Conservation (phyloP, 129 eudicot species). For the Centella asiatica region DNA sequence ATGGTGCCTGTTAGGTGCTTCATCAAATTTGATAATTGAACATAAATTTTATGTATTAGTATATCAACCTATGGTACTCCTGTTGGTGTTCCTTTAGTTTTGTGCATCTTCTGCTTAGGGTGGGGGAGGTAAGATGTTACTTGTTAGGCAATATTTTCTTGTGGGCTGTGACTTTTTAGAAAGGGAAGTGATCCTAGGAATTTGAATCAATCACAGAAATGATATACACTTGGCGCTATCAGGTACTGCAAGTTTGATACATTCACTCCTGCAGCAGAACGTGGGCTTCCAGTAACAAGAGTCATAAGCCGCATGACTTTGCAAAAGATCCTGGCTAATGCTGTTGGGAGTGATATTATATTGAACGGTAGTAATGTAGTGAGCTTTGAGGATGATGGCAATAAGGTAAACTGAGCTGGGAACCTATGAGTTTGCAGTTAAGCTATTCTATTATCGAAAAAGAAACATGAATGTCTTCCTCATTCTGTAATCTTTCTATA, state of each 20-base stretch:
- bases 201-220: constrained; percentile 2
- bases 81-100: no score
- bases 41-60: no score
- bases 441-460: no score
- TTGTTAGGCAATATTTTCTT: no score
- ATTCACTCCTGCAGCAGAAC: constrained; percentile 96
- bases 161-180: neutral
- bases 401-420: constrained; percentile 44
- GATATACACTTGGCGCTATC: constrained; percentile 29
- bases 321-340: constrained; percentile 78
- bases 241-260: constrained; percentile 99
- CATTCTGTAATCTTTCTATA: neutral
- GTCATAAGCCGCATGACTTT: constrained; percentile 96
- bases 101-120: no score
- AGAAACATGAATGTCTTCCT: neutral
- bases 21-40: no score
- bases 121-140: no score
- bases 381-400: constrained; percentile 64
- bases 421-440: neutral
- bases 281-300: constrained; percentile 96
- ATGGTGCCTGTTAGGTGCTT: no score
- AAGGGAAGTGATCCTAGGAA: neutral
- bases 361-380: constrained; percentile 86
- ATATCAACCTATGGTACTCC: no score
- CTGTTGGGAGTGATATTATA: constrained; percentile 79